Evolutionary conservation across 805 yeast genomes (phyloP).

Genomic region (Huiozyma sinensis): DNA sequence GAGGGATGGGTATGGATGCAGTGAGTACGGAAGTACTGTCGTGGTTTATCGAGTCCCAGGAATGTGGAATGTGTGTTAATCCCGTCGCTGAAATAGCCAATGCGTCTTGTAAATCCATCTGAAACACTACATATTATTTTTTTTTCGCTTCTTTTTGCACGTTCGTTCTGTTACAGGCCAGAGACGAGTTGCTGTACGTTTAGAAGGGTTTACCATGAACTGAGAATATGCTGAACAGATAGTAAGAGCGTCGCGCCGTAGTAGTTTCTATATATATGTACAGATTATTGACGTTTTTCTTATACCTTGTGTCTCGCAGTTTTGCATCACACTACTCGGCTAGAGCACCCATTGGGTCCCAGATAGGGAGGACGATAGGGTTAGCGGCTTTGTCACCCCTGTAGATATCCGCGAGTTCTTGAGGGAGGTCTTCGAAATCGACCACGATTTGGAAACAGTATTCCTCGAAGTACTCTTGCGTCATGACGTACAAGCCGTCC

Average conservation of each 20-base stretch:
- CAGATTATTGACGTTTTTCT: conserved; percentile 29
- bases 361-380: conserved; percentile 54
- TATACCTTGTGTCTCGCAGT: conserved; percentile 55
- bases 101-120: too few relatives aligned
- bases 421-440: conserved; percentile 39
- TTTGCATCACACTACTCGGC: conserved; percentile 36
- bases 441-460: conserved; percentile 66
- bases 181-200: background rate
- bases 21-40: too few relatives aligned
- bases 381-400: conserved; percentile 31
- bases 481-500: conserved; percentile 61
- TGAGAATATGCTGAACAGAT: too few relatives aligned
- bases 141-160: background rate
- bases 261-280: conserved; percentile 3
- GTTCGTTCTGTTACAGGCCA: background rate
- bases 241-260: too few relatives aligned
- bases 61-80: too few relatives aligned
- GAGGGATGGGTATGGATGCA: too few relatives aligned
- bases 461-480: conserved; percentile 64
- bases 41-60: too few relatives aligned
- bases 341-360: conserved; percentile 75
- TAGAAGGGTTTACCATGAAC: too few relatives aligned
- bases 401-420: conserved; percentile 28
- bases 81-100: too few relatives aligned
- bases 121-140: too few relatives aligned